Evolutionary conservation across 306 rosid species (phyloP), one percentile per base, ranked within the genome.

Genomic region (Vigna nakashimae): DNA sequence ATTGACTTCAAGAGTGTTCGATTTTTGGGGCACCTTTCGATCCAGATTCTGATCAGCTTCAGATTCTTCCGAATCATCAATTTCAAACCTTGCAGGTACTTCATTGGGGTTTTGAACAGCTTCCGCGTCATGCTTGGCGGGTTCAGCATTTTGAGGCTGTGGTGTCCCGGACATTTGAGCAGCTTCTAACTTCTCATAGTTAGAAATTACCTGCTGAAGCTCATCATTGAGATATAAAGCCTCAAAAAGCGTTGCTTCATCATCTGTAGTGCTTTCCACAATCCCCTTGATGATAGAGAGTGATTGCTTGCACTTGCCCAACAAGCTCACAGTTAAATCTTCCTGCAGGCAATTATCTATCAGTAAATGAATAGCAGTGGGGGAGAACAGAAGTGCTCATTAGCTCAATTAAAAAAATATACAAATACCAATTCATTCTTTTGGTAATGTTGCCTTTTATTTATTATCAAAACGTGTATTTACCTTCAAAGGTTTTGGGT

Each of bases 151-250:
- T 73, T 15, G 83, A 76, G 71, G 76, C 14, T 59, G 81, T 51
- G 81, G 80, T 64, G 57, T 83, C 73, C 36, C 87, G 2, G 87
- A 59, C 0, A 73, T 53, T 75, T 80, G 87, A 80, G 84, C 79
- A 80, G 80, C 85, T 83, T 88, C 95, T 89, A 86, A 78, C 80
- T 86, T 86, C 78, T 88, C 90, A 28, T 86, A 88, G 80, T 87
- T 90, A 62, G 90, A 88, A 79, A 92, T 76, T 28, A 92, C 73
- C 57, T 82, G 91, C 63, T 88, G 90, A 77, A 92, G 89, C 79
- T 92, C 97, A 78, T 92, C 97, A 62, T 92, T 88, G 64, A 92
- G 92, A 86, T 86, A 81, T 59, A 92, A 80, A 75, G 96, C 95
- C 87, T 92, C 97, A 75, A 90, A 87, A 65, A 92, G 93, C 77